A percentile compares a stretch with the other conserved stretches of the same genome.
These are phyloP conservation scores for Trametopsis cervina DNA, from an alignment of 768 basidiomycete genomes.

Conservation along the genomic window DNA sequence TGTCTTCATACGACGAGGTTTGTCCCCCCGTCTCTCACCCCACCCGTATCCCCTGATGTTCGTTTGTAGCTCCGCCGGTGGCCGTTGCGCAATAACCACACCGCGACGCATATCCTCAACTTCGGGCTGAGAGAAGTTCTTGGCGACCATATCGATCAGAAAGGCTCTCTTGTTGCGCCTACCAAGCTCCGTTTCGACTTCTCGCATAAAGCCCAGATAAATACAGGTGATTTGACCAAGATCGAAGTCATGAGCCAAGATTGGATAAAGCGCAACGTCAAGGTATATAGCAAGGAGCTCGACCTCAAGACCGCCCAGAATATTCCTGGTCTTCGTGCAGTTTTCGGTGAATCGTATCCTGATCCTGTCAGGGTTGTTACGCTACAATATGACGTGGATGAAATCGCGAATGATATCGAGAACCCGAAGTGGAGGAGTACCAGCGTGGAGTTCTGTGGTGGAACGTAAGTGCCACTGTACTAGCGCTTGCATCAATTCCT, in stretches of 20 bases:
- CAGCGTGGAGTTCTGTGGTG: conserved; percentile 97
- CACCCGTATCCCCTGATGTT: background rate
- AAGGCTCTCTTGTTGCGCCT: conserved; percentile 94
- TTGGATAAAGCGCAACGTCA: conserved; percentile 88
- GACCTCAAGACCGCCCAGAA: conserved; percentile 69
- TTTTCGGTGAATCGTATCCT: conserved; percentile 97
- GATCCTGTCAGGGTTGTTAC: conserved; percentile 96
- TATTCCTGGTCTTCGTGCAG: conserved; percentile 92
- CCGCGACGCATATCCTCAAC: conserved; percentile 97
- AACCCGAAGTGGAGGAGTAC: conserved; percentile 89
- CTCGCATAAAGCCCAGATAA: conserved; percentile 87
- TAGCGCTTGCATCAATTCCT: background rate
- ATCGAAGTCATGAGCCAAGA: conserved; percentile 81
- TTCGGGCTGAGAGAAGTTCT: conserved; percentile 87
- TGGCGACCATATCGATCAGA: conserved; percentile 97
- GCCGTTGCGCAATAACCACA: conserved; percentile 97
- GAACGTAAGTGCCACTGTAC: conserved; percentile 59
- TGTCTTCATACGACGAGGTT: conserved; percentile 91
- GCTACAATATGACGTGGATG: conserved; percentile 80
- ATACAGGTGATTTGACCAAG: conserved; percentile 65
- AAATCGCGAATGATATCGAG: conserved; percentile 77
- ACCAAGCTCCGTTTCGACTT: conserved; percentile 97
- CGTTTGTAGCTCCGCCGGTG: conserved; percentile 89
- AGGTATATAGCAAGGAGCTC: conserved; percentile 84
- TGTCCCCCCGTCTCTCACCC: conserved; percentile 13